Percentiles rank a stretch among this genome's conserved stretches.
These are phyloP conservation scores for Neurospora pannonica DNA, from an alignment of 495 filamentous ascomycete species.

Conservation along the genomic window DNA sequence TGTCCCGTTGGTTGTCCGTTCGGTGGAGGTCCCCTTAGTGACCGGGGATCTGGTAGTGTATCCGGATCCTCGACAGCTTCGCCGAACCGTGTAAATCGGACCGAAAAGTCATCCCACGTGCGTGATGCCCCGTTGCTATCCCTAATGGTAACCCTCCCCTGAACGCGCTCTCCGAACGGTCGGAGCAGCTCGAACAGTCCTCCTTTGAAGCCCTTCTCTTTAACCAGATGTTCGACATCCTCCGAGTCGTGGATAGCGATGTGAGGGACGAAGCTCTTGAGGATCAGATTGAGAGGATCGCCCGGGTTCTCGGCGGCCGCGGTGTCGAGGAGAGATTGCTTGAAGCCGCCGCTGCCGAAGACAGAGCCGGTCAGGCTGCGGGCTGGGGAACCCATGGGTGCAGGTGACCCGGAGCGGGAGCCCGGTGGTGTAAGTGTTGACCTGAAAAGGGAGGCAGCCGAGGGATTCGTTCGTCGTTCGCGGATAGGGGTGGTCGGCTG, in stretches of 20 bases:
- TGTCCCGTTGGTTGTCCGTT: slow-evolving; percentile 1
- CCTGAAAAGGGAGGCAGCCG: slow-evolving; percentile 50
- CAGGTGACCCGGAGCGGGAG: slow-evolving; percentile 51
- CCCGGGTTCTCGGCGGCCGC: slow-evolving; percentile 39
- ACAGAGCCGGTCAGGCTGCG: slow-evolving; percentile 36
- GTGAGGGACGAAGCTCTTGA: slow-evolving; percentile 77
- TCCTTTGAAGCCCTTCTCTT: slow-evolving; percentile 72
- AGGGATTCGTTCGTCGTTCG: slow-evolving; percentile 40
- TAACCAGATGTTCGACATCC: slow-evolving; percentile 72
- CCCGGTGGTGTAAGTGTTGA: slow-evolving; percentile 43
- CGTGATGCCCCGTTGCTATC: slow-evolving; percentile 78
- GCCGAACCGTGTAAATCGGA: slow-evolving; percentile 66
- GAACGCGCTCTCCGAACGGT: slow-evolving; percentile 83
- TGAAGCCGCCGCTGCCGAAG: slow-evolving; percentile 32
- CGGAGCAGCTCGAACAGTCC: slow-evolving; percentile 78
- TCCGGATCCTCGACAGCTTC: slow-evolving; percentile 50
- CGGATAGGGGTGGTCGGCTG: slow-evolving; percentile 39
- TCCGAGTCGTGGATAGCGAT: slow-evolving; percentile 73
- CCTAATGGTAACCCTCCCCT: slow-evolving; percentile 79
- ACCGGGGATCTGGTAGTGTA: slow-evolving; percentile 2
- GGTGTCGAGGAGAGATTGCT: slow-evolving; percentile 36
- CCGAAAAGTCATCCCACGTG: slow-evolving; percentile 80
- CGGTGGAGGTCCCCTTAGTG: slow-evolving; percentile 21
- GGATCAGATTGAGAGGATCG: slow-evolving; percentile 65
- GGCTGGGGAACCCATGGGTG: slow-evolving; percentile 44